Evolutionary conservation across 2,329 filamentous ascomycete genomes (phyloP), one percentile per base, ranked within the genome.

Genomic region (Incumbomyces lentus): DNA sequence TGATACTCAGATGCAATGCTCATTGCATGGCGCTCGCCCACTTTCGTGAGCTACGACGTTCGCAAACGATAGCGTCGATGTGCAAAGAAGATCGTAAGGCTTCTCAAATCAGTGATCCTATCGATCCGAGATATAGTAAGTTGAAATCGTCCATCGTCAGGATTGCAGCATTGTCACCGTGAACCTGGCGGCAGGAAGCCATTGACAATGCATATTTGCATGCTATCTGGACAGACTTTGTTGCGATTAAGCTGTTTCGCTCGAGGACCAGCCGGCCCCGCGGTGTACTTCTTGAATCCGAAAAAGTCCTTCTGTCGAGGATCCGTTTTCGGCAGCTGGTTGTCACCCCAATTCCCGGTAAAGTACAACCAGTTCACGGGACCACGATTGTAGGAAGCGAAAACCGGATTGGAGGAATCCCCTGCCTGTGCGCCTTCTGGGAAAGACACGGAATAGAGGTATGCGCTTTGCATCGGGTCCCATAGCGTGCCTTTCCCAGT

Each of bases 311-410:
- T 33, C 51, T 62, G 62, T 44, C 63, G 62, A 40, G 72, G 67
- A 31, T 68, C 69, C n/a, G 66, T 62, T 2, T 67, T 63, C 0
- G 73, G 70, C 46, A 80, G 76, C 55, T 76, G 68, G 50, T 75
- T 60, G 55, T 84, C 79, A 2, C 80, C 81, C 80, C 79, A 84
- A 29, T 64, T 62, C 0, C 80, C 81, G 19, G 63, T 63, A 57
- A 72, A 84, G 33, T 70, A 58, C 50, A 84, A 64, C 64, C 72
- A 82, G 12, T 66, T 68, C 2, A 73, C 64, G 0, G 80, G 78
- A 38, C 63, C 66, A 6, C 52, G 52, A 7, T 54, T 67, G 45
- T 74, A 75, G 2, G 75, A 58, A 2, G 65, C 62, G 52, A 80
- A 79, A 0, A 48, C 60, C 10, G 60, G 60, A 1, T 57, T 66